Percentiles rank a stretch among this genome's conserved stretches.
Evolutionary conservation across 495 filamentous ascomycete species (phyloP).

Genomic region (Penicillium parvum): DNA sequence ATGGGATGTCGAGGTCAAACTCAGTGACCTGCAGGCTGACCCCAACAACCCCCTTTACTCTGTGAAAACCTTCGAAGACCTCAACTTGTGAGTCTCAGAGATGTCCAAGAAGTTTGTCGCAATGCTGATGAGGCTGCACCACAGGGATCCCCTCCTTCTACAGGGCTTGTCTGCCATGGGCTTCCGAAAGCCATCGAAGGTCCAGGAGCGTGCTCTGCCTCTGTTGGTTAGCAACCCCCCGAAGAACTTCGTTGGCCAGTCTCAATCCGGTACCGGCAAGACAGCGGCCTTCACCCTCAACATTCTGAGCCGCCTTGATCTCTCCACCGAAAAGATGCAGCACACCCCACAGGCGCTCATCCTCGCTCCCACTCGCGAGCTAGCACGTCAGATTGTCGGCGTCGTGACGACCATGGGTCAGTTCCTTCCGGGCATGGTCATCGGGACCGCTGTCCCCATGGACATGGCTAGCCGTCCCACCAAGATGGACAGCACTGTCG

Average conservation of each 20-base stretch:
- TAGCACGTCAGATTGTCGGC: constrained; percentile 88
- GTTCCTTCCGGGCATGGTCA: constrained; percentile 66
- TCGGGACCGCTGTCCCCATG: constrained; percentile 76
- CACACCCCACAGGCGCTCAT: constrained; percentile 77
- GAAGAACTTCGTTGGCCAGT: constrained; percentile 91
- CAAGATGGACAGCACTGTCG: constrained; percentile 63
- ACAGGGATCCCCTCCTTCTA: constrained; percentile 48
- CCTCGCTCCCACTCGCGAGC: constrained; percentile 87
- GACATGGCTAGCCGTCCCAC: constrained; percentile 57
- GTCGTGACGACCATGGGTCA: constrained; percentile 78
- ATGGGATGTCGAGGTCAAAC: constrained; percentile 83
- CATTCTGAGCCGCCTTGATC: constrained; percentile 78
- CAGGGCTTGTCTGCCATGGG: constrained; percentile 71
- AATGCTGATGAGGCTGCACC: constrained; percentile 7
- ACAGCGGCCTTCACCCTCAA: constrained; percentile 95
- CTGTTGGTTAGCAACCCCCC: constrained; percentile 80
- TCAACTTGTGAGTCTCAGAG: constrained; percentile 64
- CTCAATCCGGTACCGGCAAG: constrained; percentile 97
- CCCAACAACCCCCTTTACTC: constrained; percentile 85
- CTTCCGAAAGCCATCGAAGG: constrained; percentile 93
- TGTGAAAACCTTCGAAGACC: constrained; percentile 75
- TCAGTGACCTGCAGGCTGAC: constrained; percentile 83
- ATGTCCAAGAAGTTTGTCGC: background rate
- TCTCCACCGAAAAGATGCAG: constrained; percentile 46
- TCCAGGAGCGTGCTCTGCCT: constrained; percentile 89